A percentile compares a stretch with the other conserved stretches of the same genome.
phyloP scores from a whole-genome alignment of 1,284 basidiomycete species.

The Cryptococcus floricola region DNA sequence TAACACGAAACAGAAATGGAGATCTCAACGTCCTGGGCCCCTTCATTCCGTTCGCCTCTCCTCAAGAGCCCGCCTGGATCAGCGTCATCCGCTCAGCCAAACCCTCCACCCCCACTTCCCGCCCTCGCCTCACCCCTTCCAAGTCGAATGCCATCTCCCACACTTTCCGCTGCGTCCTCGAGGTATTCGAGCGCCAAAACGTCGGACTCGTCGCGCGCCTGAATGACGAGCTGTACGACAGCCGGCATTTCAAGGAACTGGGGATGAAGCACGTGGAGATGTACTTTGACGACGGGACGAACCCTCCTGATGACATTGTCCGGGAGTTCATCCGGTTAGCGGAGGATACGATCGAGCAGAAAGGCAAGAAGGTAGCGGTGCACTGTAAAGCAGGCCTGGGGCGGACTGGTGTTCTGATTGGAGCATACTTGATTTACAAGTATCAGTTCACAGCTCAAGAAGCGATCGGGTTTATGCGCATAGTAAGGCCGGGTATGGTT shows the following conservation, averaged over 20 bases:
- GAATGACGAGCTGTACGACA: conserved; percentile 93
- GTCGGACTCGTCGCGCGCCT: conserved; percentile 91
- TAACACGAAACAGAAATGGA: conserved; percentile 59
- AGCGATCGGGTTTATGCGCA: conserved; percentile 96
- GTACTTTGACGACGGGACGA: conserved; percentile 88
- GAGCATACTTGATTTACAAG: conserved; percentile 98
- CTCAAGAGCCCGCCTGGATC: conserved; percentile 56
- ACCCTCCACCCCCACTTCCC: conserved; percentile 1
- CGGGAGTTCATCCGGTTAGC: conserved; percentile 81
- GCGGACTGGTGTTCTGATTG: conserved; percentile 77
- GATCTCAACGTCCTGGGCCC: conserved; percentile 89
- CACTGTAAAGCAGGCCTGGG: conserved; percentile 59
- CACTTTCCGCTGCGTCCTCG: conserved; percentile 80
- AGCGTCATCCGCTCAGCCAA: conserved; percentile 2
- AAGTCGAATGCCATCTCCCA: conserved; percentile 60
- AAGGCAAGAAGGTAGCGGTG: conserved; percentile 70
- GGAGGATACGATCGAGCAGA: conserved; percentile 69
- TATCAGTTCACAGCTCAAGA: conserved; percentile 98
- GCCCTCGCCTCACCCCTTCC: conserved; percentile 8
- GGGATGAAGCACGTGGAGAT: conserved; percentile 79
- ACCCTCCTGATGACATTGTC: conserved; percentile 87
- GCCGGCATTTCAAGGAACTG: conserved; percentile 71
- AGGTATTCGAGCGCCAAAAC: conserved; percentile 82
- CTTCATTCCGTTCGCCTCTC: conserved; percentile 95
- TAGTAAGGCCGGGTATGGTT: conserved; percentile 85